These are phyloP conservation scores for Rutstroemia sp. DNA, from an alignment of 2,329 filamentous ascomycete genomes.

Conservation along the genomic window DNA sequence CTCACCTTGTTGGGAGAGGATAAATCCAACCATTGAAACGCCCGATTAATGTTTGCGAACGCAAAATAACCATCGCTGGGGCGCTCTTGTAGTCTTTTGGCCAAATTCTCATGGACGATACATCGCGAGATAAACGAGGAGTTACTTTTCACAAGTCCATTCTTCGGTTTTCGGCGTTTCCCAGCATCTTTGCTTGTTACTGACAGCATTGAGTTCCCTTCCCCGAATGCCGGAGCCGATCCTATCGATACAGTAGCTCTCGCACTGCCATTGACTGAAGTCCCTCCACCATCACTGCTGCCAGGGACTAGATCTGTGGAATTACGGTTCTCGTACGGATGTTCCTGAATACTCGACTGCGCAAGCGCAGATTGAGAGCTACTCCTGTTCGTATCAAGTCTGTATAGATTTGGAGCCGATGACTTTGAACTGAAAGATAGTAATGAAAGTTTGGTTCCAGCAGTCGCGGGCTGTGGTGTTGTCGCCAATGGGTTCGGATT, in stretches of 20 bases:
- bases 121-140: constrained; percentile 97
- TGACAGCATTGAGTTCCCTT: constrained; percentile 70
- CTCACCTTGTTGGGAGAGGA: constrained; percentile 62
- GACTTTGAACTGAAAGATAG: constrained; percentile 35
- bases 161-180: constrained; percentile 91
- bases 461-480: constrained; percentile 71
- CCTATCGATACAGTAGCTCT: constrained; percentile 25
- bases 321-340: constrained; percentile 50
- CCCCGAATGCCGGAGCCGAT: constrained; percentile 66
- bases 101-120: constrained; percentile 76
- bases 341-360: constrained; percentile 50
- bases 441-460: constrained; percentile 78
- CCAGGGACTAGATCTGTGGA: constrained; percentile 53
- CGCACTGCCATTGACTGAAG: constrained; percentile 41
- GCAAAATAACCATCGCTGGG: constrained; percentile 74
- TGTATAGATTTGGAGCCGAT: constrained; percentile 45
- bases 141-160: constrained; percentile 96
- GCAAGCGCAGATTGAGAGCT: constrained; percentile 34
- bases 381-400: constrained; percentile 43
- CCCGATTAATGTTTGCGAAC: constrained; percentile 92
- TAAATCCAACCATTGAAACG: constrained; percentile 93
- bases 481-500: constrained; percentile 91
- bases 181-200: constrained; percentile 60
- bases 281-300: constrained; percentile 47
- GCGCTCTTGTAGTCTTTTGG: constrained; percentile 73